phyloP scores from a whole-genome alignment of 2,329 filamentous ascomycete genomes.

The Massarina eburnea region DNA sequence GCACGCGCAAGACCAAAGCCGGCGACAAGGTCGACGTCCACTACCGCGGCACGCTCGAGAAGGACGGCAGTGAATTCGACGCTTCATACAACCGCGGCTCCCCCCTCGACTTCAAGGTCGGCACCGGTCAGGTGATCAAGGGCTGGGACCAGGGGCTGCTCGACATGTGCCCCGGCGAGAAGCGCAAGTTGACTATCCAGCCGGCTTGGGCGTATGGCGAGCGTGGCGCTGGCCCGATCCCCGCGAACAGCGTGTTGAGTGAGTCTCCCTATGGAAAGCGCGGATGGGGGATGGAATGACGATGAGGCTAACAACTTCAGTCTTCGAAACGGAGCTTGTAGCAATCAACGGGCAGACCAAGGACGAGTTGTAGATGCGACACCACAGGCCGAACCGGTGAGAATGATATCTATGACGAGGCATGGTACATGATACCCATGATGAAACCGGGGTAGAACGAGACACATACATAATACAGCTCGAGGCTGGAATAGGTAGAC shows the following conservation, averaged over 20 bases:
- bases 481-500: too few species aligned
- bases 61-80: constrained; percentile 61
- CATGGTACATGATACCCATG: not conserved
- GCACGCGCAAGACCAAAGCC: constrained; percentile 68
- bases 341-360: constrained; percentile 71
- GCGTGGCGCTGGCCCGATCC: constrained; percentile 80
- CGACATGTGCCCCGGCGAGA: constrained; percentile 97
- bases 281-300: not conserved
- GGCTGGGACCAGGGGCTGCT: constrained; percentile 92
- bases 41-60: constrained; percentile 79
- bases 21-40: constrained; percentile 85
- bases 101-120: constrained; percentile 80
- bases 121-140: constrained; percentile 86
- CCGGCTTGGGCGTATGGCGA: constrained; percentile 83
- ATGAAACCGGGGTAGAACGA: not conserved
- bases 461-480: too few species aligned
- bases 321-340: constrained; percentile 91
- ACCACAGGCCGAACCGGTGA: not conserved
- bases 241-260: constrained; percentile 78
- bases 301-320: constrained; percentile 44
- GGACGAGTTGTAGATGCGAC: constrained; percentile 40
- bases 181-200: constrained; percentile 85
- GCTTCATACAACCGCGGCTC: constrained; percentile 71
- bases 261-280: constrained; percentile 30
- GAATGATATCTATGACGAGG: not conserved